Evolutionary conservation across 2,329 filamentous ascomycete species (phyloP), one percentile per base, ranked within the genome.

Genomic region (Trichothecium roseum): DNA sequence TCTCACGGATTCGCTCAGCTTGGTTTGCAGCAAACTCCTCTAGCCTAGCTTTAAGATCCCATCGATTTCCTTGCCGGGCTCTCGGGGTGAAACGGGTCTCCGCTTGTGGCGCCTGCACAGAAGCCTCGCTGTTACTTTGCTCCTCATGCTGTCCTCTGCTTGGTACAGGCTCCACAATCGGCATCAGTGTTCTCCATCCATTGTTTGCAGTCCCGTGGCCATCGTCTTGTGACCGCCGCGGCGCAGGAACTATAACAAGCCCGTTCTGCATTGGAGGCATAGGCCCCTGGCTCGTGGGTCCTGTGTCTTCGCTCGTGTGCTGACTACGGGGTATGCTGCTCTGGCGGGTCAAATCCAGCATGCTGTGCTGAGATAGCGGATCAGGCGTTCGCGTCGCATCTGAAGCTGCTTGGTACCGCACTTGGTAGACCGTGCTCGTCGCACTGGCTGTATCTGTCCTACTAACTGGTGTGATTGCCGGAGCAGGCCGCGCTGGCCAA

Each of bases 381-480:
- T 69, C 63, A 3, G 66, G 64, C 8, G 65, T 64, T 35, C 62
- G 60, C 4, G 63, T 62, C 13, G 63, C 61, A 38, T 75, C 75
- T 2, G 71, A 69, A 6, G 70, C 60, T 9, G 71, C 63, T 37
- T 77, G 73, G 43, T 79, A 79, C 35, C 74, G 64, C 26, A 80
- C 64, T 6, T 73, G 72, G 42, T 81, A 81, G 3, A 74, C 68
- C 1, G 75, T 80, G 50, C 74, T 79, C 30, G 73, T 74, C 1
- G 72, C 74, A 46, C 74, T 79, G 14, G 72, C 66, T 2, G 75
- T 78, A 40, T 80, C 74, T 14, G 74, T 73, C 42, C 74, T 63
- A 47, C 74, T 79, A 30, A 76, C 52, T 0, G 74, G 74, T 0
- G 74, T 78, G 3, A 64, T 63, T 22, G 66, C 65, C 26, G 69